phyloP scores from a whole-genome alignment of 345 rosid species.

The Iberis pinnata region DNA sequence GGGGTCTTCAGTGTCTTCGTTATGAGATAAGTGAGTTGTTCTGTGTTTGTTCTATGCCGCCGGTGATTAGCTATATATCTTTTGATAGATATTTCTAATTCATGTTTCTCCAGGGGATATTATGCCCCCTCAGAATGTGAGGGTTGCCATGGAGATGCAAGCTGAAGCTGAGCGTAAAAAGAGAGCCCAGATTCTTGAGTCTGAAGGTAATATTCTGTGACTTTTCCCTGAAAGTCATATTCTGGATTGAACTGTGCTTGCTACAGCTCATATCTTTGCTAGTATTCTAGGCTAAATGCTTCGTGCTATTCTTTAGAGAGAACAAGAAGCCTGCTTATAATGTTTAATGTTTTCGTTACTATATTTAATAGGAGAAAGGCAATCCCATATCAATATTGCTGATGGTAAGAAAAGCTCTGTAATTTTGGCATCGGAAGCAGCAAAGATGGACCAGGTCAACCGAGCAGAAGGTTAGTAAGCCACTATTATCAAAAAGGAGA shows the following conservation, averaged over 20 bases:
- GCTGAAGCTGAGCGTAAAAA: constrained; percentile 98
- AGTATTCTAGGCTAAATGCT: constrained; percentile 10
- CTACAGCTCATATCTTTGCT: not conserved
- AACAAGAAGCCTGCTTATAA: not conserved
- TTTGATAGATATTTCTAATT: constrained; percentile 16
- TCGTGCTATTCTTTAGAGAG: not conserved
- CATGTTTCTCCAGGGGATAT: constrained; percentile 68
- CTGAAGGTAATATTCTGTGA: constrained; percentile 45
- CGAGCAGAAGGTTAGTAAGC: constrained; percentile 56
- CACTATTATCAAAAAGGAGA: not conserved
- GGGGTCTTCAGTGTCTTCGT: constrained; percentile 95
- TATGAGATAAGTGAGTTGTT: constrained; percentile 80
- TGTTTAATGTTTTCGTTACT: not conserved
- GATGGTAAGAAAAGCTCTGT: constrained; percentile 72
- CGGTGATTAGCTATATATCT: not conserved
- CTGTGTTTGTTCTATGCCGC: not conserved
- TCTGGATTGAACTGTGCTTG: constrained; percentile 6
- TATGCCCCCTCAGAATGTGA: constrained; percentile 91
- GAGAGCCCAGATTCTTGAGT: constrained; percentile 90
- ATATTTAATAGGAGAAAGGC: constrained; percentile 34
- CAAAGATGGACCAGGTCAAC: constrained; percentile 69
- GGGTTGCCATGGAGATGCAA: constrained; percentile 99
- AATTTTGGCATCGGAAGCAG: constrained; percentile 70
- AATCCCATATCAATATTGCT: constrained; percentile 64
- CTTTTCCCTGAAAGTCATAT: constrained; percentile 8